Percentiles rank a stretch among this genome's conserved stretches.
phyloP scores from a whole-genome alignment of 1,284 basidiomycete genomes.

The Schizopora paradoxa region DNA sequence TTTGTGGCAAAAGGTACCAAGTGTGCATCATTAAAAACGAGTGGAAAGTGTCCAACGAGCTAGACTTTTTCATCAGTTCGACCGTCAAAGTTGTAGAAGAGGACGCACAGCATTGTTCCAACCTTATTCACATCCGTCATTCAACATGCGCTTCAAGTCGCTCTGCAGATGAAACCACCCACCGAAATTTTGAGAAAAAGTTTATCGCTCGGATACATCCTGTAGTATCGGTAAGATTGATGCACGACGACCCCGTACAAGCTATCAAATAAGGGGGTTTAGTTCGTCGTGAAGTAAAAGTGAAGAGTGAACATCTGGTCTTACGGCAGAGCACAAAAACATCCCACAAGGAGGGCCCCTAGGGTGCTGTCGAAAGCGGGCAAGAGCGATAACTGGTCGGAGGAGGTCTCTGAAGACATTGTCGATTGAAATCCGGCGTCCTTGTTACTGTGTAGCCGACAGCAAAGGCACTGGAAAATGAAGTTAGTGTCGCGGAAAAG shows the following conservation, averaged over 20 bases:
- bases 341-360: constrained; percentile 9
- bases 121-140: too few relatives aligned
- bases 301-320: not conserved
- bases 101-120: constrained; percentile 1
- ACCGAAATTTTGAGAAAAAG: not conserved
- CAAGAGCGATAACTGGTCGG: too few relatives aligned
- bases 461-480: too few relatives aligned
- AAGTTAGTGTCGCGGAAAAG: too few relatives aligned
- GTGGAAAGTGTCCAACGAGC: constrained; percentile 7
- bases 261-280: not conserved
- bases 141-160: not conserved
- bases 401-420: too few relatives aligned
- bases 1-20: constrained; percentile 3
- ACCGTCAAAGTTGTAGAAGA: not conserved
- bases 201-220: constrained; percentile 8
- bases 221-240: constrained; percentile 10
- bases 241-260: constrained; percentile 6
- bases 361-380: not conserved
- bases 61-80: not conserved
- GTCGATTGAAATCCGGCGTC: too few relatives aligned
- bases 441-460: too few relatives aligned
- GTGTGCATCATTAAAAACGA: constrained; percentile 10
- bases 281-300: not conserved
- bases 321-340: constrained; percentile 9
- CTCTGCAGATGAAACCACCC: not conserved